Conservation (phyloP, 805 yeast genomes). For the Yarrowia divulgata region DNA sequence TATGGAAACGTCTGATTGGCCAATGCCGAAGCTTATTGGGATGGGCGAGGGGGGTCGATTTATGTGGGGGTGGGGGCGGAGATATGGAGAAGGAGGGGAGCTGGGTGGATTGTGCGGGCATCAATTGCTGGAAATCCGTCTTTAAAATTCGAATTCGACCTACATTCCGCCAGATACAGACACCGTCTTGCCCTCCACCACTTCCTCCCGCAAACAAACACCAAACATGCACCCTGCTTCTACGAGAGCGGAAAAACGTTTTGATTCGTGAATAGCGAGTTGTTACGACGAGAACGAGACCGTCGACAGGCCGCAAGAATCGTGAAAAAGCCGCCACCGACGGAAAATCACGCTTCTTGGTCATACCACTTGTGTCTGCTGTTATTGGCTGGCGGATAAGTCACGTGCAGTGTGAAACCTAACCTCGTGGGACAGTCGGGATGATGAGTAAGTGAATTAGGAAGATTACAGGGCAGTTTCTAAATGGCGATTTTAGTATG, state of each 20-base stretch:
- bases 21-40: constrained; percentile 9
- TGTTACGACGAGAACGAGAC: not conserved
- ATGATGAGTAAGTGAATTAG: no score
- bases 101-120: not conserved
- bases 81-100: not conserved
- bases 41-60: not conserved
- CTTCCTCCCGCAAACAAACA: not conserved
- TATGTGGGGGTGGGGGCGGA: not conserved
- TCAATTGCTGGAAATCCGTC: not conserved
- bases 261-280: no score
- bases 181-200: not conserved
- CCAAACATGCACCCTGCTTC: not conserved
- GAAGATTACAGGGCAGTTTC: no score
- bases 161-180: not conserved
- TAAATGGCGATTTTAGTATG: no score
- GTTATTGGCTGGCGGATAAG: constrained; percentile 6
- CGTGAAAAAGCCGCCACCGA: not conserved
- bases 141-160: not conserved
- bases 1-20: constrained; percentile 22
- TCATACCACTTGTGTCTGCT: not conserved
- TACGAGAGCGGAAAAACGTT: not conserved
- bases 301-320: no score
- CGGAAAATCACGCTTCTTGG: constrained; percentile 8
- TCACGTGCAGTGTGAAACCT: constrained; percentile 11
- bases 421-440: not conserved